These are phyloP conservation scores for Rutstroemia sp. DNA, from an alignment of 2,329 filamentous ascomycete species.

Conservation along the genomic window DNA sequence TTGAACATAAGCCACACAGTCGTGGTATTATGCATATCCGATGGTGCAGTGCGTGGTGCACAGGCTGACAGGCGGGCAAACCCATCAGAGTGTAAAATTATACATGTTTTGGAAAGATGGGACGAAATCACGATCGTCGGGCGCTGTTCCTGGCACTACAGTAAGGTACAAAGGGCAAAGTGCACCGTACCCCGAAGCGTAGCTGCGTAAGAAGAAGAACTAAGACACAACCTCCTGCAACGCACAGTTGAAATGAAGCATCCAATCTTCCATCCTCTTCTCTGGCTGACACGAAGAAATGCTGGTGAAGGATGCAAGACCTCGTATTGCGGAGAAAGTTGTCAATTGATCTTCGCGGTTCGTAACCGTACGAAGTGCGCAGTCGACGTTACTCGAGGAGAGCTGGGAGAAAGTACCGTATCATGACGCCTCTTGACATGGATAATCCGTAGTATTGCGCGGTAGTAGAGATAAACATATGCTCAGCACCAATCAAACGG, in stretches of 20 bases:
- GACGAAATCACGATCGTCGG: slow-evolving; percentile 9
- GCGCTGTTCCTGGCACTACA: slow-evolving; percentile 6
- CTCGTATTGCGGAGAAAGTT: slow-evolving; percentile 2
- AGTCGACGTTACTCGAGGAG: too few relatives aligned
- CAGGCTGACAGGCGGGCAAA: background rate
- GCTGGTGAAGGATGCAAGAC: background rate
- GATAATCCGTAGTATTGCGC: background rate
- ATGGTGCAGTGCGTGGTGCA: background rate
- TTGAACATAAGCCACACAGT: background rate
- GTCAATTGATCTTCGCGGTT: background rate
- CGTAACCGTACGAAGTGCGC: too few relatives aligned
- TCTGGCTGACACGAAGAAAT: background rate
- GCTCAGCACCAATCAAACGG: background rate
- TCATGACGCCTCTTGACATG: slow-evolving; percentile 5
- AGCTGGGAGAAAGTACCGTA: background rate
- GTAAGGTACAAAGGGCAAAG: background rate
- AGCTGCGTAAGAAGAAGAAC: too few relatives aligned
- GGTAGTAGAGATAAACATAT: background rate
- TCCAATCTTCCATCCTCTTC: too few relatives aligned
- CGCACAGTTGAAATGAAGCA: too few relatives aligned
- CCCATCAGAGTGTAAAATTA: background rate
- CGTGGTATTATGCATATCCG: background rate
- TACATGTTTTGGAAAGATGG: slow-evolving; percentile 9
- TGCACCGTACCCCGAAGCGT: background rate
- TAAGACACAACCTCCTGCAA: too few relatives aligned